A percentile compares a stretch with the other conserved stretches of the same genome.
phyloP scores from a whole-genome alignment of 2,329 filamentous ascomycete species.

The Arthrobotrys iridis region DNA sequence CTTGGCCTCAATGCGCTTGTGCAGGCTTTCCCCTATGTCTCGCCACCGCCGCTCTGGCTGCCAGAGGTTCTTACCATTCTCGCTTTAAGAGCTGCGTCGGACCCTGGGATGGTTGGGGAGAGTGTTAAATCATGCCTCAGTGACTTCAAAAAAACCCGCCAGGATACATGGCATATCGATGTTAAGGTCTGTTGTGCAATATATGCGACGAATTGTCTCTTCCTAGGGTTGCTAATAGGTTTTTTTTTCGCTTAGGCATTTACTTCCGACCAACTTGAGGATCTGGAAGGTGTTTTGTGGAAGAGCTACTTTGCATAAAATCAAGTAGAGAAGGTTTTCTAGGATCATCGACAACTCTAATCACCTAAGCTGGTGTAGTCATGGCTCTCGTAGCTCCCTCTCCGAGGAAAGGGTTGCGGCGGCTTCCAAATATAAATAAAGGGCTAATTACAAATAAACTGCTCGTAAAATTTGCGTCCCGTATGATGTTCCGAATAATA shows the following conservation, averaged over 20 bases:
- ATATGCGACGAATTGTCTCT: conserved; percentile 55
- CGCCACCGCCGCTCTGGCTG: conserved; percentile 91
- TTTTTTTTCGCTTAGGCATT: conserved; percentile 73
- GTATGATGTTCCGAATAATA: background rate
- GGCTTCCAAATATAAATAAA: background rate
- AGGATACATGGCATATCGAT: conserved; percentile 98
- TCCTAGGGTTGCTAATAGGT: conserved; percentile 20
- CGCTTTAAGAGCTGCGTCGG: conserved; percentile 83
- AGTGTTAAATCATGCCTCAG: conserved; percentile 92
- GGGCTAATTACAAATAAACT: conserved; percentile 4
- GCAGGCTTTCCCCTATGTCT: conserved; percentile 95
- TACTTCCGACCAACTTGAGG: conserved; percentile 89
- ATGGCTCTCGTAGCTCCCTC: background rate
- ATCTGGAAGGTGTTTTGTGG: conserved; percentile 95
- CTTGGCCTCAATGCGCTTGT: conserved; percentile 89
- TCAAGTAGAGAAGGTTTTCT: too few relatives aligned
- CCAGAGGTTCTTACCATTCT: conserved; percentile 88
- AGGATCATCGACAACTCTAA: too few relatives aligned
- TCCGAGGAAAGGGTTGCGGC: background rate
- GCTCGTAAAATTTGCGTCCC: background rate
- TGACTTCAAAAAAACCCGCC: conserved; percentile 99
- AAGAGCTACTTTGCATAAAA: conserved; percentile 96
- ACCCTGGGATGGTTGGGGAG: conserved; percentile 91
- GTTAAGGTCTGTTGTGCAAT: conserved; percentile 78
- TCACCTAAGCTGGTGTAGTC: too few relatives aligned